A percentile compares a stretch with the other conserved stretches of the same genome.
Conservation (phyloP, 176 grass and related monocot species). For the maize (Zea mays) region DNA sequence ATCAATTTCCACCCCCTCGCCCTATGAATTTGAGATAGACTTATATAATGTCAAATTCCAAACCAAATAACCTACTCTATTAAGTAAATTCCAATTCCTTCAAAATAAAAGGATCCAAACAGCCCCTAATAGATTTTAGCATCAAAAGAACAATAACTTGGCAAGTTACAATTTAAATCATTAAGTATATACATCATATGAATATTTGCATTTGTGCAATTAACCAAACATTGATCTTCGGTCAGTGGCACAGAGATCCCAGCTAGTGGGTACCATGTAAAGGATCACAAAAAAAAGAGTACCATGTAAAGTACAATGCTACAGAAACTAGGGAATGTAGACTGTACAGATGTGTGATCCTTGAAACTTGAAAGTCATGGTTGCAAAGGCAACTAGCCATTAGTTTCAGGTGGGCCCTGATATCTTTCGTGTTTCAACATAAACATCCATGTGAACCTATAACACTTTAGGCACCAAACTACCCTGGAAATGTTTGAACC, state of each 20-base stretch:
- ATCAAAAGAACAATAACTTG: not conserved
- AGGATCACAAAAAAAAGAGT: not conserved
- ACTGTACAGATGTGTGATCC: not conserved
- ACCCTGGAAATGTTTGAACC: not conserved
- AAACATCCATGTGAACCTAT: not conserved
- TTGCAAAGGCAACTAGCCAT: not conserved
- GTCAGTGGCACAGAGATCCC: not conserved
- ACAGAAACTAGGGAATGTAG: not conserved
- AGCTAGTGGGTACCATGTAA: too few relatives aligned
- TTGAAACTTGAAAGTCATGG: conserved; percentile 7
- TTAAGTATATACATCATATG: not conserved
- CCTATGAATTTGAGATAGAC: too few relatives aligned
- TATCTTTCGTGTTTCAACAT: not conserved
- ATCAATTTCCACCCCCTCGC: too few relatives aligned
- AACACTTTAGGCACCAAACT: not conserved
- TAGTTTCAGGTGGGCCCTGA: not conserved
- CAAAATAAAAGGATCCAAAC: too few relatives aligned
- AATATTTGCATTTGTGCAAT: not conserved
- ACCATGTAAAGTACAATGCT: not conserved
- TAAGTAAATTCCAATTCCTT: too few relatives aligned
- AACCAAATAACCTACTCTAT: too few relatives aligned
- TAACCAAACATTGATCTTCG: not conserved
- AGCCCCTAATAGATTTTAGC: not conserved
- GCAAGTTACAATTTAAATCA: not conserved
- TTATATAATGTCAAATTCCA: too few relatives aligned